Conservation (phyloP, 139 green algal genomes). For the Coccomyxa sp. region DNA sequence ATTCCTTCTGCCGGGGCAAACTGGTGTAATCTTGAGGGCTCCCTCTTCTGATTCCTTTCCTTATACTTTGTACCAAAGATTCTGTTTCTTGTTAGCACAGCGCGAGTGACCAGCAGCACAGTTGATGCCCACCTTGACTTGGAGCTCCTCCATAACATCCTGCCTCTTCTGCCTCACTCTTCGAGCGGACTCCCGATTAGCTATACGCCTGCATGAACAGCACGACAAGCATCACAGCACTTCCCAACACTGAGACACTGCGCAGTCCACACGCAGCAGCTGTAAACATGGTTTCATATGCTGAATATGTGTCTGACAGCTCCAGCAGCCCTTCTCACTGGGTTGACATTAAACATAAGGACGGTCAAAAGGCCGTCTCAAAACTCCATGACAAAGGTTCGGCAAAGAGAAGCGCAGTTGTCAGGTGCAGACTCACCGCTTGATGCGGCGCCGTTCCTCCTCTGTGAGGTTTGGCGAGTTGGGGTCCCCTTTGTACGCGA, state of each 20-base stretch:
- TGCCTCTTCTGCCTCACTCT: slow-evolving; percentile 30
- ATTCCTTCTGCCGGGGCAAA: background rate
- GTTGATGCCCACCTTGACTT: slow-evolving; percentile 16
- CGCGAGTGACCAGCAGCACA: background rate
- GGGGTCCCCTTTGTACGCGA: slow-evolving; percentile 15
- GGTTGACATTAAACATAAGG: too few species aligned
- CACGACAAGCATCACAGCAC: background rate
- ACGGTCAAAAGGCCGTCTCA: too few species aligned
- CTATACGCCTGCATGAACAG: slow-evolving; percentile 28
- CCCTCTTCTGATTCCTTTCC: background rate
- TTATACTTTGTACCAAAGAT: background rate
- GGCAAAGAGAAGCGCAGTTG: background rate
- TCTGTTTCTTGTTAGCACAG: background rate
- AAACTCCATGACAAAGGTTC: too few species aligned
- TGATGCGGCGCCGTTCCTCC: slow-evolving; percentile 26
- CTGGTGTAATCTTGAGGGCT: too few species aligned
- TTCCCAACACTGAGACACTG: background rate
- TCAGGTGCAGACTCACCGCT: slow-evolving; percentile 13
- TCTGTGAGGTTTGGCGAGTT: slow-evolving; percentile 21
- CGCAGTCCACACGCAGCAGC: too few species aligned
- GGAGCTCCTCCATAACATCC: slow-evolving; percentile 32
- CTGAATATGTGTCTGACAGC: too few species aligned
- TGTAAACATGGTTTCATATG: too few species aligned
- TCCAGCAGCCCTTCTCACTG: too few species aligned
- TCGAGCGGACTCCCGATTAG: slow-evolving; percentile 33